Conservation (phyloP, 805 yeast genomes). For the Pichia manshurica region DNA sequence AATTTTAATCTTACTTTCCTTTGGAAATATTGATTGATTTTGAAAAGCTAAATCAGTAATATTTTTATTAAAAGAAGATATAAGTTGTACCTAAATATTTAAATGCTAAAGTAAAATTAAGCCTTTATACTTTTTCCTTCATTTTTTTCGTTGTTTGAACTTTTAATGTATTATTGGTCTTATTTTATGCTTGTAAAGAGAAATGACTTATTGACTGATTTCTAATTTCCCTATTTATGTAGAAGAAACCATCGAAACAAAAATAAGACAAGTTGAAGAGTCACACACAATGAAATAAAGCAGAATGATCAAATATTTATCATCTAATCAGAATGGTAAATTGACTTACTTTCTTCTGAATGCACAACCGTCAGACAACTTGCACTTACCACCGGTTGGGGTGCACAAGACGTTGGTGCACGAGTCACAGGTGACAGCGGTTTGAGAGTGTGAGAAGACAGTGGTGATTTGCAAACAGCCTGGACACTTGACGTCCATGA, state of each 20-base stretch:
- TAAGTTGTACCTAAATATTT: slow-evolving; percentile 4
- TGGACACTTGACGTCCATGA: slow-evolving; percentile 99
- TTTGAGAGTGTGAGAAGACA: slow-evolving; percentile 99
- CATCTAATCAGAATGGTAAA: background rate
- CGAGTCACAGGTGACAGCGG: slow-evolving; percentile 98
- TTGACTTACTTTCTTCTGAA: slow-evolving; percentile 93
- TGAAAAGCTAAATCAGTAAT: background rate
- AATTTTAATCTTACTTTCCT: too few relatives aligned
- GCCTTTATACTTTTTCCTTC: background rate
- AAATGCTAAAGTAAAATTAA: background rate
- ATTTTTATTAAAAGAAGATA: background rate
- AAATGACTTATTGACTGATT: background rate
- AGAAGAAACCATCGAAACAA: background rate
- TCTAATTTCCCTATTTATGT: too few relatives aligned
- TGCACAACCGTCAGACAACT: slow-evolving; percentile 98
- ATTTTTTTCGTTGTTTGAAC: background rate
- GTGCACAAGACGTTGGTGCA: slow-evolving; percentile 98
- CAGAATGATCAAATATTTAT: background rate
- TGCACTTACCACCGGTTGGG: slow-evolving; percentile 99
- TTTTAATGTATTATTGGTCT: background rate
- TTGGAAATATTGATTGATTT: too few relatives aligned
- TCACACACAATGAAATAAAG: background rate
- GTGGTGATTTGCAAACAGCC: slow-evolving; percentile 99
- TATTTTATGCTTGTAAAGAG: background rate
- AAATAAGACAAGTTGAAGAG: background rate